These are phyloP conservation scores for Podaxis carcinomalis DNA, from an alignment of 768 basidiomycete species.

Conservation along the genomic window DNA sequence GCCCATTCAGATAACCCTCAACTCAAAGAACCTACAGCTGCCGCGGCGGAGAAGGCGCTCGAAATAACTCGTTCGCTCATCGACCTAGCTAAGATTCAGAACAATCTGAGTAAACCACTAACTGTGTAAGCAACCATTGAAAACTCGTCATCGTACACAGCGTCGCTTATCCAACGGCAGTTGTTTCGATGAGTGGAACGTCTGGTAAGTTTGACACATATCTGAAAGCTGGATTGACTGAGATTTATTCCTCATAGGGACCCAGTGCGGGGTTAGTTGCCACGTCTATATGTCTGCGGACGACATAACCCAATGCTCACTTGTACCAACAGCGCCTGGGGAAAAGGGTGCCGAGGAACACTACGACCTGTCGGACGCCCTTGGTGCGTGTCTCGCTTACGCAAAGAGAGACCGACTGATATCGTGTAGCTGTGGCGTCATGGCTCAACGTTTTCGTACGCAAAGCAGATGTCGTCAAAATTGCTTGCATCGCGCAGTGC, in stretches of 20 bases:
- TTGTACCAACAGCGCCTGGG: constrained; percentile 31
- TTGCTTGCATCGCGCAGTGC: constrained; percentile 59
- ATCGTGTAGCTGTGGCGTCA: constrained; percentile 41
- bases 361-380: constrained; percentile 50
- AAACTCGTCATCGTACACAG: too few relatives aligned
- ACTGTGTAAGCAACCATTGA: constrained; percentile 26
- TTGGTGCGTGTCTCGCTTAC: constrained; percentile 23
- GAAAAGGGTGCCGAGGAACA: constrained; percentile 48
- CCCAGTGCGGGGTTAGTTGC: constrained; percentile 34
- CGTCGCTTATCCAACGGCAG: constrained; percentile 14
- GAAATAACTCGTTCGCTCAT: constrained; percentile 47
- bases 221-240: not conserved
- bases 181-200: constrained; percentile 57
- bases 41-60: constrained; percentile 50
- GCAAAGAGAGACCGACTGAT: not conserved
- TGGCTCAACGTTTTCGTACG: constrained; percentile 62
- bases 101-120: constrained; percentile 29
- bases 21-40: constrained; percentile 24
- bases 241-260: constrained; percentile 23
- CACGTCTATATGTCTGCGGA: not conserved
- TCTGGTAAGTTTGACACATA: constrained; percentile 29
- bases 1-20: not conserved
- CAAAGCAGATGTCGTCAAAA: constrained; percentile 54
- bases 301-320: not conserved
- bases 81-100: constrained; percentile 44